These are phyloP conservation scores for Saposhnikovia divaricata DNA, from an alignment of 129 eudicot species.

Conservation along the genomic window DNA sequence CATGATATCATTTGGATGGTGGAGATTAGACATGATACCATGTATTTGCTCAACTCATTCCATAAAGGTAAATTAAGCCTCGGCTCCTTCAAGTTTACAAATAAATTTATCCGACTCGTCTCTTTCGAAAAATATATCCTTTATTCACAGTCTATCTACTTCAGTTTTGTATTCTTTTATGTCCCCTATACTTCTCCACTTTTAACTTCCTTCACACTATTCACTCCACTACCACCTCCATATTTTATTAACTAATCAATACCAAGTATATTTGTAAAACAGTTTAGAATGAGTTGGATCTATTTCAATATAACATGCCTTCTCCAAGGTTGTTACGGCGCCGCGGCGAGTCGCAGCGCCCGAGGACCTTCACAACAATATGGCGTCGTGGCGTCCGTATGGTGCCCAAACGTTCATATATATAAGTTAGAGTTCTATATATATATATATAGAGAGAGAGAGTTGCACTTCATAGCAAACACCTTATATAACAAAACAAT, in stretches of 20 bases:
- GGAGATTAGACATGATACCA: too few species aligned
- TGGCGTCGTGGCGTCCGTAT: too few species aligned
- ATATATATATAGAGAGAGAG: too few species aligned
- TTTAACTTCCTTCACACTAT: neutral
- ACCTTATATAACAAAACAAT: too few species aligned
- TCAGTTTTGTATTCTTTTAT: neutral
- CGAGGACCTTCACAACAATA: too few species aligned
- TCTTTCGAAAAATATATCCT: neutral
- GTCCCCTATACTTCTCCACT: neutral
- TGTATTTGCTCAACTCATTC: neutral
- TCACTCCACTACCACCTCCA: neutral
- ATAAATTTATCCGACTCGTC: neutral
- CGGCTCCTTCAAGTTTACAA: neutral
- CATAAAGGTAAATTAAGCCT: neutral
- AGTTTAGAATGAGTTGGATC: neutral
- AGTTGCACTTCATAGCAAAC: too few species aligned
- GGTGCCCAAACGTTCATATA: too few species aligned
- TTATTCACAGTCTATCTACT: neutral
- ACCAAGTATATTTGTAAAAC: neutral
- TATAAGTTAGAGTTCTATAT: too few species aligned
- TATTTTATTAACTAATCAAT: neutral
- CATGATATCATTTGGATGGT: neutral
- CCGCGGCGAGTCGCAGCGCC: too few species aligned
- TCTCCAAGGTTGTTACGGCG: too few species aligned
- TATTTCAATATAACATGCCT: neutral